Base-by-base conservation (phyloP, 768 basidiomycete genomes). In the Multifurca ochricompacta region DNA sequence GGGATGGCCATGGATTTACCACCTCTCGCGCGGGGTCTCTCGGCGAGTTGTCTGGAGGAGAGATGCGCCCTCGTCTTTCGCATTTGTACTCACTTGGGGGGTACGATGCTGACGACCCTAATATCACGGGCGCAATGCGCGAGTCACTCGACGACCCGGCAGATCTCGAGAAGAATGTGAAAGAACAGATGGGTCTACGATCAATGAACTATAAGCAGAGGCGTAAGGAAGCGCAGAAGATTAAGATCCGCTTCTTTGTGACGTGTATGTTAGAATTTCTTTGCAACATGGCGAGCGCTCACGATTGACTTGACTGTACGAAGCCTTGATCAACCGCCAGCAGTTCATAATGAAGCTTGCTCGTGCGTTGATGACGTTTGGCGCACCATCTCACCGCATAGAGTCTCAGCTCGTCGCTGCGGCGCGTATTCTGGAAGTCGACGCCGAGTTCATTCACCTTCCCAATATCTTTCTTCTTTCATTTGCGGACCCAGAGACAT, bases 381-480 rank as follows among this genome's bases (percentile, higher is more conserved):
- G 91, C 11, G 89, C 91, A 16, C 91, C 91, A 0, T 91, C 89
- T 23, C 92, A 96, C 70, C 82, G 93, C 32, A 87, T 96, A 53
- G 91, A 94, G 69, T 84, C 89, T 1, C 92, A 94, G 66, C 81
- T 96, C 44, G 76, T 85, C 36, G 87, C 91, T 9, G 88, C 89
- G 4, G 89, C 91, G 0, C 80, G 82, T 7, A 90, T 93, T 48
- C 80, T 96, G n/a, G 90, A 93, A 62, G 80, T 95, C 52, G 82
- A 90, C 65, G 88, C 87, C 43, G 88, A 92, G 65, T 91, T 92
- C 65, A 85, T 94, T 30, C 87, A 91, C 67, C 70, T 89, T 14
- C 87, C 86, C 19, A 78, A 75, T 19, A 79, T 86, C 56, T 83
- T 89, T 59, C 85, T 94, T 54, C 83, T 85, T 60, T 90, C 86